Base-by-base conservation (phyloP, 75 land plant species). In the Chamaecyparis obtusa region DNA sequence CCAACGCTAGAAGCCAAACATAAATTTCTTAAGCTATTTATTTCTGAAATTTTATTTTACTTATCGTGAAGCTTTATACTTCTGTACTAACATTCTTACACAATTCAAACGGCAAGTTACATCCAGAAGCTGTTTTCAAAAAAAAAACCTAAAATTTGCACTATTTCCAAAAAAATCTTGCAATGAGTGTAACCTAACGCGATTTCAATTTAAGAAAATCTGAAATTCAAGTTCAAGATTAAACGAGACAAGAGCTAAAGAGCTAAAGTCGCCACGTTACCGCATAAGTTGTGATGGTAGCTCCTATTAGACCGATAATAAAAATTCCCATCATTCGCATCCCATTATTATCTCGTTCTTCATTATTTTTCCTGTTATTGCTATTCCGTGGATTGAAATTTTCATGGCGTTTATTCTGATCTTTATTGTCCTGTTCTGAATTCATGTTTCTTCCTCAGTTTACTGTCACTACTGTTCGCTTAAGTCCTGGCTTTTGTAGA, bases 251-350 rank as follows among this genome's bases (percentile, higher is more conserved):
- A 56, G 3, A 56, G 17, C 16, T 39, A 39, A 44, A 44, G 46
- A 44, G 6, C 3, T 16, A 57, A 57, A 57, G 3, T 57, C 21
- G 0, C 60, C 60, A 57, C 54, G 54, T 87, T 80, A 93, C 94
- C 8, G 92, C 94, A 56, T 85, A 89, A 69, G 94, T 92, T 60
- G 94, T 93, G 84, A 86, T 87, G 0, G 93, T 86, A 64, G 94
- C 94, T 57, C 94, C 93, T 36, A 92, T 90, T 8, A 93, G 16
- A 41, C 93, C 90, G 85, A 90, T 90, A 16, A 93, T 74, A 9
- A 89, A 30, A 30, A 92, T 82, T 27, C 92, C 92, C 92, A 91
- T 88, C n/a, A 88, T 84, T 79, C 83, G 87, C 85, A 55, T 15
- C 54, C 82, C 86, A 27, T 89, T 82, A 5, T 86, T 88, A 57